Conservation (phyloP, 202 grass and related monocot genomes). For the Panicum hallii region DNA sequence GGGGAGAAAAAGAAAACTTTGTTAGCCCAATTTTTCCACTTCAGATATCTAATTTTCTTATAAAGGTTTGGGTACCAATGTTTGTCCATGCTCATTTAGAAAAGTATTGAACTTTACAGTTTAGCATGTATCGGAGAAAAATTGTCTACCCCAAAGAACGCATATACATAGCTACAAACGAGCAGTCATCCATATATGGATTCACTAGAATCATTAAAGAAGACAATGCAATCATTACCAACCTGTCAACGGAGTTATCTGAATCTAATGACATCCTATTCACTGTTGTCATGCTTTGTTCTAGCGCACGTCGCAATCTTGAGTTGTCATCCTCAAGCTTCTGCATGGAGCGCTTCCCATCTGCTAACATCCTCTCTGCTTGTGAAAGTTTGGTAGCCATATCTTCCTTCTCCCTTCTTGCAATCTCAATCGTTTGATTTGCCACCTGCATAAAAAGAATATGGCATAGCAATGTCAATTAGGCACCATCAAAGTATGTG, state of each 20-base stretch:
- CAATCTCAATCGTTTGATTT: slow-evolving; percentile 74
- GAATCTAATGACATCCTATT: slow-evolving; percentile 99
- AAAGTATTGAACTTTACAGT: slow-evolving; percentile 18
- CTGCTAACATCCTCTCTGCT: slow-evolving; percentile 76
- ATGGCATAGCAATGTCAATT: slow-evolving; percentile 13
- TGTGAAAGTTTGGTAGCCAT: slow-evolving; percentile 68
- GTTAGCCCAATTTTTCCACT: not conserved
- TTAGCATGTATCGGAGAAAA: slow-evolving; percentile 2
- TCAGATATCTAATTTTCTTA: not conserved
- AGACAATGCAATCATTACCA: slow-evolving; percentile 19
- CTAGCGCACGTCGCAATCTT: slow-evolving; percentile 82
- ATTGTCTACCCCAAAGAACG: not conserved
- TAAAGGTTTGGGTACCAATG: not conserved
- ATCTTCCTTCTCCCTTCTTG: slow-evolving; percentile 82
- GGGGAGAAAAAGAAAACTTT: not conserved
- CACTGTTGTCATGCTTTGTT: slow-evolving; percentile 93
- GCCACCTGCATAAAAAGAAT: slow-evolving; percentile 58
- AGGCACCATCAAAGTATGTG: not conserved
- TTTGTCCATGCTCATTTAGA: not conserved
- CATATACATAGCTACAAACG: slow-evolving; percentile 28
- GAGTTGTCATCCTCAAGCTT: slow-evolving; percentile 98
- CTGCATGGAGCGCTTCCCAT: slow-evolving; percentile 81
- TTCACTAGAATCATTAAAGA: slow-evolving; percentile 32
- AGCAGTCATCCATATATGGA: slow-evolving; percentile 13
- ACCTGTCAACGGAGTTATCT: slow-evolving; percentile 98